phyloP scores from a whole-genome alignment of 2,329 filamentous ascomycete species.

The Orbilia quercus region DNA sequence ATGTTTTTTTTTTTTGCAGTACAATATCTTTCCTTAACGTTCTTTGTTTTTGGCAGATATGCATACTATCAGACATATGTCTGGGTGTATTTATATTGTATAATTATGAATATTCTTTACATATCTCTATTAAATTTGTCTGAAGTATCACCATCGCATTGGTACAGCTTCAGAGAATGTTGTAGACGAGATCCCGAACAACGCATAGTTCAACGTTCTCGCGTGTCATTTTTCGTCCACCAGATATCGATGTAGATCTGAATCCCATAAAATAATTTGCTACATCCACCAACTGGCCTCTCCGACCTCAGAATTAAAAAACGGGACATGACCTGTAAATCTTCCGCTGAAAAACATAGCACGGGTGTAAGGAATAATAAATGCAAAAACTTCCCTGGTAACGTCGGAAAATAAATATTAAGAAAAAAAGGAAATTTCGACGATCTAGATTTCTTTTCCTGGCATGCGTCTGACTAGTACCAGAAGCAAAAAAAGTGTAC shows the following conservation, averaged over 20 bases:
- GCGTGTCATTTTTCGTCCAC: not conserved
- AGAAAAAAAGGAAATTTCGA: not conserved
- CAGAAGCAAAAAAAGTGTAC: too few species aligned
- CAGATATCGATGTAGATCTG: too few species aligned
- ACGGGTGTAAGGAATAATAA: not conserved
- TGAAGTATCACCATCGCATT: too few species aligned
- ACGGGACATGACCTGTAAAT: not conserved
- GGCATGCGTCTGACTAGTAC: too few species aligned
- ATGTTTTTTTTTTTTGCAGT: conserved; percentile 18
- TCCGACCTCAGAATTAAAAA: not conserved
- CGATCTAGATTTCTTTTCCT: too few species aligned
- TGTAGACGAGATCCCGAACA: not conserved
- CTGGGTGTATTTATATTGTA: conserved; percentile 53
- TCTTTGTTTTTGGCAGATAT: not conserved
- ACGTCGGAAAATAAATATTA: conserved; percentile 27
- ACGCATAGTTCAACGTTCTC: not conserved
- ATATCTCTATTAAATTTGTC: not conserved
- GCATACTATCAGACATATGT: conserved; percentile 7
- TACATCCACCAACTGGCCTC: not conserved
- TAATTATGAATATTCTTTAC: conserved; percentile 20
- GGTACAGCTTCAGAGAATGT: not conserved
- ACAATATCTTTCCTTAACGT: conserved; percentile 9
- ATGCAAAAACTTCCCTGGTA: conserved; percentile 7
- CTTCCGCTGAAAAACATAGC: not conserved
- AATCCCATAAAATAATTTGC: not conserved